These are phyloP conservation scores for Mrakia gelida DNA, from an alignment of 768 basidiomycete genomes.

Conservation along the genomic window DNA sequence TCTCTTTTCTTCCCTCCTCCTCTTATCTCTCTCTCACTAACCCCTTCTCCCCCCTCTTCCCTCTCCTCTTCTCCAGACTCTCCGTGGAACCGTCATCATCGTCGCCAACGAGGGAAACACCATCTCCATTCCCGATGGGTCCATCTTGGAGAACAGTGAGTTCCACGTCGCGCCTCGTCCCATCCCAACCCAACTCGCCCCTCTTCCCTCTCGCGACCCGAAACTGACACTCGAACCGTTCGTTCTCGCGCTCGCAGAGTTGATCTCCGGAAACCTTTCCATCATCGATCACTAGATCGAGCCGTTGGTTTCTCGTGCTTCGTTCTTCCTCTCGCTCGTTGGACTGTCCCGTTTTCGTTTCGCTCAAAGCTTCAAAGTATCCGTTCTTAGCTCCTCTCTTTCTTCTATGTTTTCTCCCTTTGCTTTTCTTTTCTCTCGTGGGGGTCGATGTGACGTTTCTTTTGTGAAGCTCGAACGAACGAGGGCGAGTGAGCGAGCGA, in stretches of 20 bases:
- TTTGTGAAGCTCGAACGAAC: background rate
- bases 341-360: background rate
- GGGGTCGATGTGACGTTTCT: background rate
- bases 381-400: background rate
- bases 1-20: background rate
- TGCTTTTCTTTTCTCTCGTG: background rate
- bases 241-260: slow-evolving; percentile 13
- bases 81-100: slow-evolving; percentile 85
- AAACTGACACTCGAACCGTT: background rate
- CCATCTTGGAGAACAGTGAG: slow-evolving; percentile 68
- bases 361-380: background rate
- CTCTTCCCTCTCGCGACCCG: background rate
- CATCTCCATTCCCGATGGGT: slow-evolving; percentile 79
- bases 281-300: slow-evolving; percentile 31
- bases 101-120: slow-evolving; percentile 76
- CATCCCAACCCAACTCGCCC: background rate
- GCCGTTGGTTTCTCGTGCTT: too few species aligned
- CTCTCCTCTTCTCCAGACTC: slow-evolving; percentile 46
- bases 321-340: background rate
- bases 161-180: slow-evolving; percentile 22
- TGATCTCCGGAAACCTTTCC: slow-evolving; percentile 32
- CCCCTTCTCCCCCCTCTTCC: background rate
- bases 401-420: background rate
- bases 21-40: background rate
- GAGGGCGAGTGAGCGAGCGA: too few species aligned